Evolutionary conservation across 768 basidiomycete species (phyloP).

Genomic region (Ephemerocybe angulata): DNA sequence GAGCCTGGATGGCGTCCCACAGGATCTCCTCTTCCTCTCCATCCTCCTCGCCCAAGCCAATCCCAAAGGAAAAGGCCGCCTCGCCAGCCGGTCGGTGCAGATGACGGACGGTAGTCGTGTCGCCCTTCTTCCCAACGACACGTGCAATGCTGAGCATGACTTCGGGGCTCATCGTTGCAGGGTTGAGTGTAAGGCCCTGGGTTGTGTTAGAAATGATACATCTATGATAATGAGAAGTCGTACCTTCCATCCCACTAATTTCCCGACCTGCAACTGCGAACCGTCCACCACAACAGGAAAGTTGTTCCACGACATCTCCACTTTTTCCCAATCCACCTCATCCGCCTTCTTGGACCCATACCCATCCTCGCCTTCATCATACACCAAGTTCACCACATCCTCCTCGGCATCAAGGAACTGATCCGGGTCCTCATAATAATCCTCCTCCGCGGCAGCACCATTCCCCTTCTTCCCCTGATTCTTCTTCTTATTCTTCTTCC

Average conservation of each 20-base stretch:
- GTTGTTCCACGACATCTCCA: conserved; percentile 30
- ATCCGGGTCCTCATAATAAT: conserved; percentile 11
- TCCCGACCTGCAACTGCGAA: conserved; percentile 26
- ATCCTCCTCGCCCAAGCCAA: conserved; percentile 15
- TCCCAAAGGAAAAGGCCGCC: conserved; percentile 21
- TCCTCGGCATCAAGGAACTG: conserved; percentile 13
- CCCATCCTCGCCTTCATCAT: conserved; percentile 16
- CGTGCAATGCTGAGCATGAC: conserved; percentile 45
- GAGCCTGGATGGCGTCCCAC: conserved; percentile 20
- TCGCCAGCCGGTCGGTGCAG: conserved; percentile 13
- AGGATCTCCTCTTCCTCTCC: conserved; percentile 18
- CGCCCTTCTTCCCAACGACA: conserved; percentile 24
- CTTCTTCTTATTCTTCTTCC: conserved; percentile 32
- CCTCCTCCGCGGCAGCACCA: conserved; percentile 3
- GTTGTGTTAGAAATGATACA: not conserved
- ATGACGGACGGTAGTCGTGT: conserved; percentile 15
- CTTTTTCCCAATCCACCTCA: conserved; percentile 35
- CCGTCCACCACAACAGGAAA: conserved; percentile 20
- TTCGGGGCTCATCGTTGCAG: conserved; percentile 57
- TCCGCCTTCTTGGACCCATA: conserved; percentile 5
- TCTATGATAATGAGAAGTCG: conserved; percentile 8
- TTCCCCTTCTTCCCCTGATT: conserved; percentile 18
- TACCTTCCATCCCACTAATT: conserved; percentile 51
- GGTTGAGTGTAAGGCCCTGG: conserved; percentile 59
- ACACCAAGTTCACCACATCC: conserved; percentile 14